phyloP scores from a whole-genome alignment of 768 basidiomycete species.

The Lentinula detonsa region DNA sequence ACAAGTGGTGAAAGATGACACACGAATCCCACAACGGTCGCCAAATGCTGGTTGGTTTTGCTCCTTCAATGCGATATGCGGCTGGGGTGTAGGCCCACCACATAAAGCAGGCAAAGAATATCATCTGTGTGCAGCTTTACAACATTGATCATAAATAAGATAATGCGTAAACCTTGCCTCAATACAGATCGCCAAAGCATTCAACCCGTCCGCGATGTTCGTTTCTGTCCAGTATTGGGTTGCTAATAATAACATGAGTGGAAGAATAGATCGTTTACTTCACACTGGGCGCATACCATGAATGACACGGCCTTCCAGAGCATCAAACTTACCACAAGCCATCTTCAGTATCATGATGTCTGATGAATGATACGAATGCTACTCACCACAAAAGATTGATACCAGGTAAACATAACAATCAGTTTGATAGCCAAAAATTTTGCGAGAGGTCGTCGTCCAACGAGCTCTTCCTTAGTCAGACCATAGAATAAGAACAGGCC shows the following conservation, averaged over 20 bases:
- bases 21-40: slow-evolving; percentile 68
- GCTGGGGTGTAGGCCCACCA: slow-evolving; percentile 74
- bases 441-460: slow-evolving; percentile 65
- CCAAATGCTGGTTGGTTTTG: slow-evolving; percentile 51
- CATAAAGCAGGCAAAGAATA: slow-evolving; percentile 73
- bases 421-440: slow-evolving; percentile 88
- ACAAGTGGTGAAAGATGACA: slow-evolving; percentile 22
- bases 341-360: neutral
- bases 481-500: slow-evolving; percentile 82
- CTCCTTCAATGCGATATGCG: slow-evolving; percentile 54
- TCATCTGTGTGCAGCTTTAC: slow-evolving; percentile 50
- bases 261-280: neutral
- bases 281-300: slow-evolving; percentile 32
- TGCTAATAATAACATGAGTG: slow-evolving; percentile 25
- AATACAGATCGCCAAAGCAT: slow-evolving; percentile 75
- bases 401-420: slow-evolving; percentile 86
- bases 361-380: neutral
- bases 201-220: slow-evolving; percentile 81
- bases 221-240: slow-evolving; percentile 78
- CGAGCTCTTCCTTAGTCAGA: slow-evolving; percentile 75
- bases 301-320: slow-evolving; percentile 66
- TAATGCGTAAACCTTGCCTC: slow-evolving; percentile 44
- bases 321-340: slow-evolving; percentile 43
- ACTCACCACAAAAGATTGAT: slow-evolving; percentile 72
- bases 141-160: neutral